Conservation (phyloP, 2,329 filamentous ascomycete genomes). For the Fonsecaea monophora region DNA sequence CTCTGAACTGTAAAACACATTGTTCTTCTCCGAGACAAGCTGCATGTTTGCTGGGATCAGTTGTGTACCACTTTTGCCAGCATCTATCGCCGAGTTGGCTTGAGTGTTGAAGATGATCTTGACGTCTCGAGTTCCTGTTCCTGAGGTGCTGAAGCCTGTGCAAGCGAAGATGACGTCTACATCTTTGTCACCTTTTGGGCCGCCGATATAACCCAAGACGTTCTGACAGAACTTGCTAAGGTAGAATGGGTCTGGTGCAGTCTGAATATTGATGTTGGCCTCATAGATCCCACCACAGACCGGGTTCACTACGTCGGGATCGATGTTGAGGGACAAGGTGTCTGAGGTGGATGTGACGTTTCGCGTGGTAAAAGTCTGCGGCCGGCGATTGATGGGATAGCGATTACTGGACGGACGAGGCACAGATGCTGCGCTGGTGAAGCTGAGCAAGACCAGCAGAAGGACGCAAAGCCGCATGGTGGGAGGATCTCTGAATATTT, state of each 20-base stretch:
- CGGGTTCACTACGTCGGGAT: slow-evolving; percentile 44
- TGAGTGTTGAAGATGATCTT: slow-evolving; percentile 23
- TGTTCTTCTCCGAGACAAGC: slow-evolving; percentile 15
- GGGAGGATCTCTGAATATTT: neutral
- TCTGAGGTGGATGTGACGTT: slow-evolving; percentile 12
- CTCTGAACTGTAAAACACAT: slow-evolving; percentile 19
- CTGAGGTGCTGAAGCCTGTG: slow-evolving; percentile 12
- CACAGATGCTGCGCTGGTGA: slow-evolving; percentile 1
- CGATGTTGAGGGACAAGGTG: slow-evolving; percentile 32
- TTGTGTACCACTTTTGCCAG: slow-evolving; percentile 17
- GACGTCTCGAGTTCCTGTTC: slow-evolving; percentile 25
- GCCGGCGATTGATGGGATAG: neutral
- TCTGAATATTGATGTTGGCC: slow-evolving; percentile 31
- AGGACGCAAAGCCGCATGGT: neutral
- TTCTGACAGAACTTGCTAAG: slow-evolving; percentile 23
- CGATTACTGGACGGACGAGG: neutral
- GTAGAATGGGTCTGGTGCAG: slow-evolving; percentile 27
- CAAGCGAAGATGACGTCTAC: slow-evolving; percentile 31
- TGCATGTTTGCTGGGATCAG: slow-evolving; percentile 26
- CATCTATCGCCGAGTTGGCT: slow-evolving; percentile 12
- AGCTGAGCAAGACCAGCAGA: neutral
- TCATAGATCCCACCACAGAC: slow-evolving; percentile 27
- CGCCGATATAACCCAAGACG: slow-evolving; percentile 29
- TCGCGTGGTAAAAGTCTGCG: slow-evolving; percentile 6
- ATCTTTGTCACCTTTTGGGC: slow-evolving; percentile 23